A percentile compares a stretch with the other conserved stretches of the same genome.
phyloP scores from a whole-genome alignment of 225 moss, liverwort and hornwort genomes.

The Bryoerythrophyllum caledonicum region DNA sequence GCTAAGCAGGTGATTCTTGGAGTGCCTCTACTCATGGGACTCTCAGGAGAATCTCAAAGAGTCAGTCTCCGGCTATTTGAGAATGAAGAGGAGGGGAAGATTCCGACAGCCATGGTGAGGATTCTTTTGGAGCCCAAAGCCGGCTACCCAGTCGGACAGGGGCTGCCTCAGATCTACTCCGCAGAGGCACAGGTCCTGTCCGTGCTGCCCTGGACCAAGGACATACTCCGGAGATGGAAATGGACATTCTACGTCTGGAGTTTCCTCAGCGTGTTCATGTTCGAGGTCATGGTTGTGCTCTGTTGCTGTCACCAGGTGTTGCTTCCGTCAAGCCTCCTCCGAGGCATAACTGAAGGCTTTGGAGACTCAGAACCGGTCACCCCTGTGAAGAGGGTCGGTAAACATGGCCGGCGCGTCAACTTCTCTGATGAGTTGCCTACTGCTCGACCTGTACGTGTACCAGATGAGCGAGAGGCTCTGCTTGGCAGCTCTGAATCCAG shows the following conservation, averaged over 20 bases:
- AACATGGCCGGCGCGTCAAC: slow-evolving; percentile 55
- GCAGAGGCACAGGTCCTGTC: slow-evolving; percentile 65
- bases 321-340: slow-evolving; percentile 52
- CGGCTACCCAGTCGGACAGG: slow-evolving; percentile 49
- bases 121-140: slow-evolving; percentile 75
- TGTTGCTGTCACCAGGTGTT: slow-evolving; percentile 87
- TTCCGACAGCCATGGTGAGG: slow-evolving; percentile 74
- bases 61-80: slow-evolving; percentile 67
- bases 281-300: slow-evolving; percentile 72
- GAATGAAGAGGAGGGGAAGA: slow-evolving; percentile 56
- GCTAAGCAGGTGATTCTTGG: slow-evolving; percentile 65
- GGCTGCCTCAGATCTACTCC: slow-evolving; percentile 80
- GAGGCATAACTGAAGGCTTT: slow-evolving; percentile 42
- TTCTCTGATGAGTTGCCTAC: slow-evolving; percentile 61
- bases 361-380: slow-evolving; percentile 27
- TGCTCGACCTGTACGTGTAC: slow-evolving; percentile 34
- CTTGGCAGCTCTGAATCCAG: slow-evolving; percentile 30
- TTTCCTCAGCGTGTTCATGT: slow-evolving; percentile 70
- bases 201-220: slow-evolving; percentile 69
- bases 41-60: slow-evolving; percentile 62
- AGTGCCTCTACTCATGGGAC: slow-evolving; percentile 73
- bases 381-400: slow-evolving; percentile 26
- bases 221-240: slow-evolving; percentile 68
- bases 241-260: slow-evolving; percentile 90
- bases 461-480: slow-evolving; percentile 42